Base-by-base conservation (phyloP, 495 filamentous ascomycete genomes). In the Hyaloscypha finlandica region DNA sequence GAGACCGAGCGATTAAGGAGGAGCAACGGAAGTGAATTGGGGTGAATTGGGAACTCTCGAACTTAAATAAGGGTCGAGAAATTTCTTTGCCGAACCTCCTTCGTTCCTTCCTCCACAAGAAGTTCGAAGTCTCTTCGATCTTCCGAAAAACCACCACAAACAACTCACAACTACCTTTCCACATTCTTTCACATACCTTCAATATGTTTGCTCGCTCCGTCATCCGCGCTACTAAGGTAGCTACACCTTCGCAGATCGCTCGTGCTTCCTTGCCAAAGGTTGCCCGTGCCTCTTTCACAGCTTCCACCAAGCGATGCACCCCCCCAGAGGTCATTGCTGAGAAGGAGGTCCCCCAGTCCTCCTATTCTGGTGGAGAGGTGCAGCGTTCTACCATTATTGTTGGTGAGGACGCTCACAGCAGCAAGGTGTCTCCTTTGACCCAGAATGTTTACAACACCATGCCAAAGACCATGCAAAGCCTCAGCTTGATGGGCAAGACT, bases 401-500 rank as follows among this genome's bases (percentile, higher is more conserved):
- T 39, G 68, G 59, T 14, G 64, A 70, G 25, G 52, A 62, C 0
- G 51, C 29, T 25, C 25, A 25, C 32, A 22, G 22, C 9, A 53
- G 58, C 39, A 67, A 66, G 54, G 67, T 84, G 52, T 59, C 64
- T 1, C 83, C 84, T n/a, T 76, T 86, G 35, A 74, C 74, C 64
- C 74, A 77, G 20, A 71, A 73, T 56, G 76, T 80, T 39, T 83
- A 78, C 75, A 64, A 75, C 29, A 74, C 78, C 59, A 77, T 90
- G 72, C 83, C 88, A 8, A 80, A 80, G 14, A 88, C 84, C 14
- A 75, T 92, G 71, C 80, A 84, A 74, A 89, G 85, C 76, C 87
- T 89, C 80, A 84, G 80, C 60, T 78, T 92, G 52, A 79, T 81
- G 65, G 88, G 80, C 68, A 91, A 91, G 80, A 83, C 90, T 62